Base-by-base conservation (phyloP, 2,329 filamentous ascomycete species). In the Sclerotinia minor region DNA sequence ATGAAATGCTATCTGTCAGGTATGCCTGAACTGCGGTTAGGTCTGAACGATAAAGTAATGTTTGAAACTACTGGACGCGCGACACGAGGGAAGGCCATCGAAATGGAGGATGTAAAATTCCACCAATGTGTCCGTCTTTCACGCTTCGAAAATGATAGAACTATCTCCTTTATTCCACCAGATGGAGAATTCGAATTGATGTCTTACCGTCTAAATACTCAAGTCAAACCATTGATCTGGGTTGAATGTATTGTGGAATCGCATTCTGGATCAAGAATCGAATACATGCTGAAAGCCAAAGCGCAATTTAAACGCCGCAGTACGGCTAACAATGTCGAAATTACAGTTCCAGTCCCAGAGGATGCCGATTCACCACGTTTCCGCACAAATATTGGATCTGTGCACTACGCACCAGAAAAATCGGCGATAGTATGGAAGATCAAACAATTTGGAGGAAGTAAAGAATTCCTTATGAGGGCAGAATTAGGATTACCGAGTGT, bases 81-180 rank as follows among this genome's bases (percentile, higher is more conserved):
- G 21, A 98, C 94, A 52, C 84, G 95, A 76, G 95, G 95, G 69
- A 99, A 99, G 81, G 92, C 95, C 13, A 95, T 99, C 71, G 95
- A 99, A 81, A 99, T 99, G 95, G 95, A 99, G 77, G 95, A 99
- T 75, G 95, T 99, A 80, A 99, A 99, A 77, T 99, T 99, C 80
- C 95, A 99, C 81, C 95, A 99, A 79, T 99, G 95, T 77, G 95
- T 99, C 72, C 89, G 95, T 71, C 85, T 99, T 72, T 96, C 93
- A 59, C 88, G 95, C 73, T 99, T 99, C 81, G 95, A 99, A 80
- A 99, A 98, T 80, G 95, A 99, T 82, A 86, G 95, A 69, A 99
- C 95, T 49, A 99, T 99, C 81, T 97, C 92, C 78, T 99, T 99
- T 80, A 98, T 99, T 74, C 95, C 95, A 1, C 95, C 95, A 15